phyloP scores from a whole-genome alignment of 2,329 filamentous ascomycete species.

The Colletotrichum musae region DNA sequence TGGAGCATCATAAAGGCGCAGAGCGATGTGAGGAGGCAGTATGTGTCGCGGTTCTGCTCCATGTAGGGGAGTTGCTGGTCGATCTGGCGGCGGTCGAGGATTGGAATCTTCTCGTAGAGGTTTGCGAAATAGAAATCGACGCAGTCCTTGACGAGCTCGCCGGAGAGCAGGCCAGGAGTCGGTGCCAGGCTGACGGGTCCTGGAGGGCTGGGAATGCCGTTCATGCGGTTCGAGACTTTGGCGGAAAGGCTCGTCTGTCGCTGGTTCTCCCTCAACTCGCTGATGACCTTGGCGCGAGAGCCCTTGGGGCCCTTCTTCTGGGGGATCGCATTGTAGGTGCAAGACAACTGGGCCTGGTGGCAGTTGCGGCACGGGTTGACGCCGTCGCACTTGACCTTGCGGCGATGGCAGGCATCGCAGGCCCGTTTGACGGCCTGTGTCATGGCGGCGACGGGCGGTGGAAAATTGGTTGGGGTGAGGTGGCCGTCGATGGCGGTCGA shows the following conservation, averaged over 20 bases:
- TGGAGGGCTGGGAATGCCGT: conserved; percentile 66
- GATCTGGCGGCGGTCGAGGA: conserved; percentile 71
- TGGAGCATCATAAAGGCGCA: conserved; percentile 79
- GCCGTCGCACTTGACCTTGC: conserved; percentile 82
- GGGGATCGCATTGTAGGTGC: conserved; percentile 82
- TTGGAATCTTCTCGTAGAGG: conserved; percentile 75
- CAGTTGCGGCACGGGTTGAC: conserved; percentile 81
- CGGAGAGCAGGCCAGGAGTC: conserved; percentile 72
- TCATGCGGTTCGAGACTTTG: conserved; percentile 73
- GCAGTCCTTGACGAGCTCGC: conserved; percentile 76
- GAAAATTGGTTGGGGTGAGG: conserved; percentile 22
- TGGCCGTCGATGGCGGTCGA: conserved; percentile 1
- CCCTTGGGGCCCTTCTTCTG: conserved; percentile 85
- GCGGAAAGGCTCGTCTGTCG: conserved; percentile 75
- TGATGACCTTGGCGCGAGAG: conserved; percentile 81
- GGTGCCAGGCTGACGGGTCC: conserved; percentile 65
- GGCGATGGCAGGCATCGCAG: conserved; percentile 81
- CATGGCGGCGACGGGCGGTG: conserved; percentile 51
- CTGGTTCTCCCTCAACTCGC: conserved; percentile 78
- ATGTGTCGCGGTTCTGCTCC: conserved; percentile 74
- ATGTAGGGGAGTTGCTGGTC: conserved; percentile 72
- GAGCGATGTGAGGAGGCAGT: conserved; percentile 75
- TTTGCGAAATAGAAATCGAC: conserved; percentile 78
- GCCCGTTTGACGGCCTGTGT: conserved; percentile 72
- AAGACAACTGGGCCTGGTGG: conserved; percentile 74